Base-by-base conservation (phyloP, 495 filamentous ascomycete genomes). In the Penicillium waksmanii region DNA sequence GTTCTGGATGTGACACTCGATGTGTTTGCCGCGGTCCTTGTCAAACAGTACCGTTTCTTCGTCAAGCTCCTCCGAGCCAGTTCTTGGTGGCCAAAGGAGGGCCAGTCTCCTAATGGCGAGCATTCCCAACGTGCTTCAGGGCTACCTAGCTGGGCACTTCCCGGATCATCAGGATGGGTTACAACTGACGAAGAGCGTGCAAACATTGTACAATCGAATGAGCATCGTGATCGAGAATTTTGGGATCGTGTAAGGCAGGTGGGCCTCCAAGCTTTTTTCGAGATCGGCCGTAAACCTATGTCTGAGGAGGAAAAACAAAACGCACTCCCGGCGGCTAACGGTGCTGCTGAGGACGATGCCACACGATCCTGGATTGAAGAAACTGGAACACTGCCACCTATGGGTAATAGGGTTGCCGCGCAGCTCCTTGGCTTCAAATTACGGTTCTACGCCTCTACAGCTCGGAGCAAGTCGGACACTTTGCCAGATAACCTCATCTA, bases 371-470 rank as follows among this genome's bases (percentile, higher is more conserved):
- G 92, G 91, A 89, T 95, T 53, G 81, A 84, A 63, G 79, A 81
- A 55, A 96, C 93, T 10, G 85, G 86, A 55, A 96, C 90, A 0
- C 71, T 93, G 17, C 93, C 93, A 15, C 91, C 93, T 1, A 77
- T 83, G 46, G 96, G 96, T 47, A 99, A 97, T 66, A 84, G 87
- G 42, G 87, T 93, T 55, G 96, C 96, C 1, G 96, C 96, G 11
- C 93, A 97, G 68, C 82, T 99, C 27, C 85, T 99, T 25, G 96
- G 96, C 8, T 98, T 99, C 82, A 99, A 99, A 71, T 84, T 99
- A 48, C 90, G 92, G 31, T 97, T 97, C 75, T 99, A 99, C 67
- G 90, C 89, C 7, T 85, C 86, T 17, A 78, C 84, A 8, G 91
- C 90, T 34, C 84, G 91, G 35, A 80, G 84, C 43, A 75, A 82